A percentile compares a stretch with the other conserved stretches of the same genome.
These are phyloP conservation scores for Clonostachys rhizophaga DNA, from an alignment of 2,329 filamentous ascomycete species.

Conservation along the genomic window DNA sequence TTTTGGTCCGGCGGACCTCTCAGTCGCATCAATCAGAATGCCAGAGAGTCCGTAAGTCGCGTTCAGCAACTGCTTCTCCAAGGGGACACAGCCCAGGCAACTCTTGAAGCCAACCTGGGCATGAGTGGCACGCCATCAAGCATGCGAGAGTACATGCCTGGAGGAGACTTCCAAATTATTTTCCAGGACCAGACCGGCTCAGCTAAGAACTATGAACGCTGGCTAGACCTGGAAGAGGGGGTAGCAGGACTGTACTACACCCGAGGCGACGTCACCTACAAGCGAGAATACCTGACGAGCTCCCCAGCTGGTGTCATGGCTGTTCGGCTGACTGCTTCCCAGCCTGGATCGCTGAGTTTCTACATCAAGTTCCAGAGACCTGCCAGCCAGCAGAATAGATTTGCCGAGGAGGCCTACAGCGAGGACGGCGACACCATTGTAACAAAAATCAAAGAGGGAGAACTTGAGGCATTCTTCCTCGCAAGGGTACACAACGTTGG, in stretches of 20 bases:
- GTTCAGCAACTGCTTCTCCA: not conserved
- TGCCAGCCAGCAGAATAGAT: not conserved
- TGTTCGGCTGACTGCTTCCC: constrained; percentile 9
- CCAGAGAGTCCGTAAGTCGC: not conserved
- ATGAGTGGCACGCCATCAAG: constrained; percentile 29
- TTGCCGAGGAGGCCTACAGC: not conserved
- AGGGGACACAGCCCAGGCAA: not conserved
- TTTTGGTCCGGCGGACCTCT: constrained; percentile 33
- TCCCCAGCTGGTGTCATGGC: constrained; percentile 13
- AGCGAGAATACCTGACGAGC: constrained; percentile 13
- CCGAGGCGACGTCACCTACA: constrained; percentile 8
- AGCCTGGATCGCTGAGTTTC: constrained; percentile 5
- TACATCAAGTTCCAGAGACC: not conserved
- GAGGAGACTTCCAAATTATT: constrained; percentile 8
- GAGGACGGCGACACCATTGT: no score
- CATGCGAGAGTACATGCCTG: constrained; percentile 10
- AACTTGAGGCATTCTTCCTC: no score
- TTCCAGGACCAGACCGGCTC: constrained; percentile 13
- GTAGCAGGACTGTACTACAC: constrained; percentile 6
- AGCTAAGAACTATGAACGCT: constrained; percentile 17
- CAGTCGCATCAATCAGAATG: constrained; percentile 25
- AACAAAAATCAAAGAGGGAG: no score
- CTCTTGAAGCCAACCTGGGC: constrained; percentile 18
- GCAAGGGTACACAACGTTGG: not conserved
- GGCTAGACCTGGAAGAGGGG: constrained; percentile 8